Base-by-base conservation (phyloP, 805 yeast species). In the Kazachstania martiniae region DNA sequence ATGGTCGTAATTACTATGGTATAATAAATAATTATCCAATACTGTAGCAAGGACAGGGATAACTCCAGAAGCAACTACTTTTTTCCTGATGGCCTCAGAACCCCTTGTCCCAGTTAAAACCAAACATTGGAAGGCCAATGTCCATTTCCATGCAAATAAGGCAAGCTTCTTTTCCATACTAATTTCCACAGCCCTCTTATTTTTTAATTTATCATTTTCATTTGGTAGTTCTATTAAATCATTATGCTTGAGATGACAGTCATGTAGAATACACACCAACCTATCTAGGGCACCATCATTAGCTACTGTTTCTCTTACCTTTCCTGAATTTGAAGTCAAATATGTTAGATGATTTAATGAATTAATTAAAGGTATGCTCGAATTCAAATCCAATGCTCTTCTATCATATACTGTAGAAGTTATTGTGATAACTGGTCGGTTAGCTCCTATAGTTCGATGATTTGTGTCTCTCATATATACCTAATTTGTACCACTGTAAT, bases 391-490 rank as follows among this genome's bases (percentile, higher is more conserved):
- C 33, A 89, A 65, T 1, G 97, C 96, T 31, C 97, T 62, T 37
- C 97, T 62, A 58, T 89, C 97, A 53, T 89, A 89, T 19, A 89
- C 71, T 14, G 89, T 76, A 18, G 94, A 74, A 6, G 95, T 79
- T 39, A 89, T 85, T 18, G 87, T 76, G 18, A 87, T 84, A n/a
- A 95, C 86, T 4, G 98, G 96, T 53, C 79, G 71, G 62, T 89
- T 91, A 34, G 76, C 70, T 31, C 77, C 58, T 31, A 85, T 72
- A 15, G 87, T 77, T 49, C 79, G 74, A 61, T 80, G 81, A 60
- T 86, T 86, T 23, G 94, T 74, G 49, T 86, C 94, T 58, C 96
- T 75, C 98, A 86, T 87, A n/a, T n/a, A n/a, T n/a, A n/a, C n/a
- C n/a, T n/a, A n/a, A n/a, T n/a, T n/a, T n/a, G n/a, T n/a, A n/a